Percentiles rank a stretch among this genome's conserved stretches.
phyloP scores from a whole-genome alignment of 345 rosid species.

The Trapa incisa region DNA sequence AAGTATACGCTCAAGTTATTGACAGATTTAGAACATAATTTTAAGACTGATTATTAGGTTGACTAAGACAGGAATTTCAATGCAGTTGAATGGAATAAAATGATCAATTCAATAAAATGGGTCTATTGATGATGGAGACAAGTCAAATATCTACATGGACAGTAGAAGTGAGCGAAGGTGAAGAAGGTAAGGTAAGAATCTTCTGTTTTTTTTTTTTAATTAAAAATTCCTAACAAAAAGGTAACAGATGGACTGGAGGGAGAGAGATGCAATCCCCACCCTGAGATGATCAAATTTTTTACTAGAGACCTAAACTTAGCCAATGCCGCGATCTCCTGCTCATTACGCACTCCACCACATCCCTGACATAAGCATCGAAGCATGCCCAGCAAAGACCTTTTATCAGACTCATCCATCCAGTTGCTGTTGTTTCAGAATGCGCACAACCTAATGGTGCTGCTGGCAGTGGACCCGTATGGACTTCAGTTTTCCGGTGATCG shows the following conservation, averaged over 20 bases:
- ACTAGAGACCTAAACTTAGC: conserved; percentile 78
- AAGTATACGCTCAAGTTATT: too few species aligned
- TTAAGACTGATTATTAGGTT: too few species aligned
- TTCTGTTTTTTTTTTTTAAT: not conserved
- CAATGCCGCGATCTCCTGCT: conserved; percentile 51
- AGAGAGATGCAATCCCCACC: not conserved
- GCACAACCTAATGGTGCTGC: conserved; percentile 37
- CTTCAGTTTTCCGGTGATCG: conserved; percentile 54
- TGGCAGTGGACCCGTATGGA: conserved; percentile 27
- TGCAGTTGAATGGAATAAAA: not conserved
- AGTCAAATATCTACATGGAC: not conserved
- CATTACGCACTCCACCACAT: conserved; percentile 69
- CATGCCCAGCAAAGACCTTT: conserved; percentile 71
- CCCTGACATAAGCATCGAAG: conserved; percentile 72
- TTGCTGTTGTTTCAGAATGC: conserved; percentile 34
- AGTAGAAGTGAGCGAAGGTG: too few species aligned
- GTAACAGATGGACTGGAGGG: not conserved
- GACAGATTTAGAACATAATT: too few species aligned
- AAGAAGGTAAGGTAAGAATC: not conserved
- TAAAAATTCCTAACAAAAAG: not conserved
- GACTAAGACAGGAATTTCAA: too few species aligned
- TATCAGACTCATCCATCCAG: conserved; percentile 56
- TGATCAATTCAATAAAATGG: not conserved
- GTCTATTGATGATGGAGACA: not conserved
- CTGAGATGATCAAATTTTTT: not conserved